Evolutionary conservation across 2,329 filamentous ascomycete species (phyloP).

Genomic region (Aureobasidium lini): DNA sequence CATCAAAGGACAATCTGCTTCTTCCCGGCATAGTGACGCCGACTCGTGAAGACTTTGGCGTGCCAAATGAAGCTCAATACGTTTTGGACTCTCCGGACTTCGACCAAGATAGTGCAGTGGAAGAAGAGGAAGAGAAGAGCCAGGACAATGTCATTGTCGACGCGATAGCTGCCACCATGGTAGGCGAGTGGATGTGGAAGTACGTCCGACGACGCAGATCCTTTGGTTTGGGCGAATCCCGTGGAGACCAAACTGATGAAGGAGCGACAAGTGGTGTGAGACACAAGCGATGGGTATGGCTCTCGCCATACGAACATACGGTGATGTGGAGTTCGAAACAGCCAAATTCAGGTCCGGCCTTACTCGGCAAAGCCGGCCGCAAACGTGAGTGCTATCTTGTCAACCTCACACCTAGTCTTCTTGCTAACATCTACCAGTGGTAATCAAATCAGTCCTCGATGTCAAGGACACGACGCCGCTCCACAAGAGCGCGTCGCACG

Average conservation of each 20-base stretch:
- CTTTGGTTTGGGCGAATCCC: conserved; percentile 64
- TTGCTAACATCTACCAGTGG: conserved; percentile 49
- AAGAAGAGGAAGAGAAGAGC: conserved; percentile 7
- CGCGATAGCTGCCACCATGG: conserved; percentile 96
- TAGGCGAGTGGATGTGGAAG: conserved; percentile 95
- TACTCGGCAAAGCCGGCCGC: conserved; percentile 89
- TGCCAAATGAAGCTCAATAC: not conserved
- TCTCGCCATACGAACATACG: conserved; percentile 89
- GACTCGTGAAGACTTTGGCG: not conserved
- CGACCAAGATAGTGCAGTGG: conserved; percentile 9
- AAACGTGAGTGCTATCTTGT: conserved; percentile 62
- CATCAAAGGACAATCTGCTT: conserved; percentile 16
- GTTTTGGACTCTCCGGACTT: not conserved
- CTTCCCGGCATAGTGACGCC: conserved; percentile 1
- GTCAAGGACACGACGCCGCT: conserved; percentile 88
- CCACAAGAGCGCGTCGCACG: conserved; percentile 56
- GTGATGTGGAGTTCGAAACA: conserved; percentile 99
- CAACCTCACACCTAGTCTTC: not conserved
- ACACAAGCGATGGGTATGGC: conserved; percentile 97
- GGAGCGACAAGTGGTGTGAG: conserved; percentile 55
- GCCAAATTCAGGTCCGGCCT: conserved; percentile 74
- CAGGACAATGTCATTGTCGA: conserved; percentile 68
- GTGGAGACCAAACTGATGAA: conserved; percentile 37
- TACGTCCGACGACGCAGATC: conserved; percentile 83
- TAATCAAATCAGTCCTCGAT: conserved; percentile 91